Evolutionary conservation across 1,284 basidiomycete species (phyloP), one percentile per base, ranked within the genome.

Genomic region (Phellopilus nigrolimitatus): DNA sequence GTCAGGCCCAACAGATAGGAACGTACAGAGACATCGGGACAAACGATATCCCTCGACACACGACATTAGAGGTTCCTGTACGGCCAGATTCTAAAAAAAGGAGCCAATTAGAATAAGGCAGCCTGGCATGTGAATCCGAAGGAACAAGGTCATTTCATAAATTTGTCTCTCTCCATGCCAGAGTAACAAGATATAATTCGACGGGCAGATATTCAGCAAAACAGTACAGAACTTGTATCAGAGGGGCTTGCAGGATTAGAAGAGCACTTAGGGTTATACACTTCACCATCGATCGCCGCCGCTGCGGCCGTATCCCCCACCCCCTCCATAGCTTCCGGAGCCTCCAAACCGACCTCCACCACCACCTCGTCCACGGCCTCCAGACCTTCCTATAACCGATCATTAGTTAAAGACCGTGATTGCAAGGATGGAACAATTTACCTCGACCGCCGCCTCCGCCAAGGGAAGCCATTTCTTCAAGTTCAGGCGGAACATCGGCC

Each of bases 381-480:
- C 56, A n/a, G 43, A 53, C 8, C 56, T 51, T 19, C 54, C 58
- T 59, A 41, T 5, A 50, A 13, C 27, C 5, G 6, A 22, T 3
- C 8, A 24, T 10, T 31, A 28, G 19, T 34, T 4, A 47, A 17
- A 10, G 27, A 22, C 25, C 33, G 31, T 15, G 6, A 33, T 24
- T 7, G 8, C 36, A 6, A 22, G 15, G 25, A 27, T 33, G 12
- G 28, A 22, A 2, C 19, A 19, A 36, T 39, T 25, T 52, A 53
- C 46, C 42, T 54, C 65, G 33, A 9, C 40, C 60, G 37, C 66
- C 60, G 39, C 69, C 59, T 27, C 73, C 71, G 37, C 72, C 68
- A 64, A 75, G 79, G 54, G 66, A 62, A 36, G 67, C 70, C 74
- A 83, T 79, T 66, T 82, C 72, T 57, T 75, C 70, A 21, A 82